Base-by-base conservation (phyloP, 2,329 filamentous ascomycete species). In the Fusarium continuum region DNA sequence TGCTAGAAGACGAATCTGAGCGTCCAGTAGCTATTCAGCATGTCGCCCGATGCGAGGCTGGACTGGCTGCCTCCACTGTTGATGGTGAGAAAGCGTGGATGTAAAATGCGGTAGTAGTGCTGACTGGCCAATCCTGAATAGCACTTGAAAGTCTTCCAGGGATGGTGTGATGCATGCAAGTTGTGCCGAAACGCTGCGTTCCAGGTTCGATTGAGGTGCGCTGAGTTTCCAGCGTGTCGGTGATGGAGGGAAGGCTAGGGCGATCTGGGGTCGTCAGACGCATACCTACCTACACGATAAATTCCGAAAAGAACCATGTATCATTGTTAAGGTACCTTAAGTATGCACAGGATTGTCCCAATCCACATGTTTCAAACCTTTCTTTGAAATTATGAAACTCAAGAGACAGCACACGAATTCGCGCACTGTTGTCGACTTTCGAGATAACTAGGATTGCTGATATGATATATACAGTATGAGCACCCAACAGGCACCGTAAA, bases 31-130 rank as follows among this genome's bases (percentile, higher is more conserved):
- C 43, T 23, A 25, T 46, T 35, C 16, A 47, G 44, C 31, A 52
- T 34, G 47, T 38, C 31, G 26, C 55, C n/a, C 55, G 50, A 63
- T 63, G 48, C 51, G 52, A 57, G 48, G 54, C 55, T 59, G 50
- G 35, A 49, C 43, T 40, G 68, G 66, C 58, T 65, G 59, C 64
- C 64, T 69, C 68, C 54, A 67, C 58, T 53, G 31, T 43, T 45
- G 31, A 55, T n/a, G n/a, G n/a, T 29, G 39, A 46, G 49, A 28
- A 48, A 40, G 34, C 46, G 49, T 52, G 26, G 43, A 40, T 36
- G 41, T n/a, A n/a, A 6, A 39, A 22, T 39, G 13, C 11, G 35
- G 23, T 46, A 11, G 22, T 39, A 44, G 38, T 57, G 40, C 40
- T 40, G 40, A 64, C 52, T 58, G 52, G 43, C 19, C 20, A 47